Evolutionary conservation across 1,139 yeast species (phyloP).

Genomic region (Arxiozyma slooffiae): DNA sequence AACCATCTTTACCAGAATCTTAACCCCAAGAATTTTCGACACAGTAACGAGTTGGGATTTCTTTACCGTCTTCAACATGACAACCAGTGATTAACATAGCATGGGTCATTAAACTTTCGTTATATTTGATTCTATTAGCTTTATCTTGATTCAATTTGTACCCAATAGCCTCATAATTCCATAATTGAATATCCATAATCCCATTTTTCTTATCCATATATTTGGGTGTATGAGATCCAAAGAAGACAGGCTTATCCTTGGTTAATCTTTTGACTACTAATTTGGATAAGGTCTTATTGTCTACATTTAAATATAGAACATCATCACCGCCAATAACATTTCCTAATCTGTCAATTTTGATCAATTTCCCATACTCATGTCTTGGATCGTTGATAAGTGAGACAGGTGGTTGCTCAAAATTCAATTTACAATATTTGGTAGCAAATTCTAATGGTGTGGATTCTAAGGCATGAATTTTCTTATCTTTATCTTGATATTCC

Average conservation of each 20-base stretch:
- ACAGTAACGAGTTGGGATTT: slow-evolving; percentile 63
- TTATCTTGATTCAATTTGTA: slow-evolving; percentile 49
- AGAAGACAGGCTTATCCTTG: slow-evolving; percentile 67
- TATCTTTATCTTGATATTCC: slow-evolving; percentile 69
- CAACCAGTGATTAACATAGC: slow-evolving; percentile 83
- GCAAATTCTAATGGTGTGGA: slow-evolving; percentile 60
- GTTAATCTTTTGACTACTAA: slow-evolving; percentile 59
- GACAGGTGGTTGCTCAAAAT: slow-evolving; percentile 44
- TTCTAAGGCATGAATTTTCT: slow-evolving; percentile 43
- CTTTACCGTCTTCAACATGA: slow-evolving; percentile 44
- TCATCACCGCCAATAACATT: slow-evolving; percentile 60
- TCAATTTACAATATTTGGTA: slow-evolving; percentile 40
- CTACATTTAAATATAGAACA: slow-evolving; percentile 60
- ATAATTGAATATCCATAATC: slow-evolving; percentile 58
- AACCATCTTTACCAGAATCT: slow-evolving; percentile 63
- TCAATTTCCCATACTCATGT: slow-evolving; percentile 50
- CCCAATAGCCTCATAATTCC: slow-evolving; percentile 57
- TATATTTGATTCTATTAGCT: slow-evolving; percentile 47
- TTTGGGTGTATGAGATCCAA: slow-evolving; percentile 81
- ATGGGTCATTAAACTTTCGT: slow-evolving; percentile 67
- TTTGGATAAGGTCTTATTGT: slow-evolving; percentile 46
- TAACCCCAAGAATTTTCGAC: slow-evolving; percentile 86
- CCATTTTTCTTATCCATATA: slow-evolving; percentile 50
- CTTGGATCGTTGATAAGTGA: slow-evolving; percentile 76
- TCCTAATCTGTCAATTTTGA: slow-evolving; percentile 64